phyloP scores from a whole-genome alignment of 768 basidiomycete species.

The Hypholoma sublateritium region DNA sequence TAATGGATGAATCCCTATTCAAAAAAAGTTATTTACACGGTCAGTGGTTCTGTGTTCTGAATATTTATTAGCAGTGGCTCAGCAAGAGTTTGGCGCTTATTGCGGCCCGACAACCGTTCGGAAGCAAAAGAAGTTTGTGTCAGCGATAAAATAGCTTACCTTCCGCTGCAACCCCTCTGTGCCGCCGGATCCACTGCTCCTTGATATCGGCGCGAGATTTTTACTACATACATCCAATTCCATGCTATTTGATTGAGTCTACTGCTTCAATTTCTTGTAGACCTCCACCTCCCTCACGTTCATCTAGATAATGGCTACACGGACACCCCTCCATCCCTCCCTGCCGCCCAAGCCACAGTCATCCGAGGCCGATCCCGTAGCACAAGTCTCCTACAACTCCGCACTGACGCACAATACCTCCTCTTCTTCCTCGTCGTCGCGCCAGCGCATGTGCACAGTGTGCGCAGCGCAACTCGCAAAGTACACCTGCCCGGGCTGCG shows the following conservation, averaged over 20 bases:
- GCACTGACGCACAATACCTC: constrained; percentile 16
- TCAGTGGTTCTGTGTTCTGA: no score
- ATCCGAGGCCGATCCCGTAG: neutral
- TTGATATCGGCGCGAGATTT: no score
- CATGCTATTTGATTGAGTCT: no score
- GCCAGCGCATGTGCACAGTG: constrained; percentile 40
- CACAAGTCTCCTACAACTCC: neutral
- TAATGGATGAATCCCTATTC: no score
- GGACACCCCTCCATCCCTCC: constrained; percentile 11
- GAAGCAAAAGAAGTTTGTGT: constrained; percentile 1
- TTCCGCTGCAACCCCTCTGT: neutral
- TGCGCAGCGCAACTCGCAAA: constrained; percentile 50
- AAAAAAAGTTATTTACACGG: no score
- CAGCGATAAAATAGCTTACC: constrained; percentile 1
- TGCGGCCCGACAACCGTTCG: neutral
- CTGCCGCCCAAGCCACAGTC: constrained; percentile 16
- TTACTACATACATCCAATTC: no score
- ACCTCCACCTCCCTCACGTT: neutral
- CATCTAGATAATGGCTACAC: neutral
- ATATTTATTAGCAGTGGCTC: no score
- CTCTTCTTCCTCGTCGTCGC: constrained; percentile 20
- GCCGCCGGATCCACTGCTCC: neutral
- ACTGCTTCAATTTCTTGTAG: no score
- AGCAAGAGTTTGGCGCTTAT: no score
- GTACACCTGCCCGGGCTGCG: constrained; percentile 83